phyloP scores from a whole-genome alignment of 192 early-diverging fungal species.

The Kappamyces sp. region DNA sequence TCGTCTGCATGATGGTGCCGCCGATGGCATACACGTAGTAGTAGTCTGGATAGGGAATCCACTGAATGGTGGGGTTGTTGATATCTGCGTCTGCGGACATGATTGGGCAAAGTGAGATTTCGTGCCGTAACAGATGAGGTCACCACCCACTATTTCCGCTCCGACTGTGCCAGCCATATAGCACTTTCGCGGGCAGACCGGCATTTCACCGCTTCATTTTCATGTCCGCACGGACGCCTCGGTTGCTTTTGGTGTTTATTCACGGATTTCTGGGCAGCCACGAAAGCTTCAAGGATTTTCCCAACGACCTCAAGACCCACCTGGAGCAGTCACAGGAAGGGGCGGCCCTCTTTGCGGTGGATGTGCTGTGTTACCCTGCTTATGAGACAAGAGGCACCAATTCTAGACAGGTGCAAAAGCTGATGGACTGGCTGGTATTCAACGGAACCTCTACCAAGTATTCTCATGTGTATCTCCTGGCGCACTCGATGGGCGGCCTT shows the following conservation, averaged over 20 bases:
- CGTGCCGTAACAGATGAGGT: too few relatives aligned
- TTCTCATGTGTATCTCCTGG: neutral
- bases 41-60: too few relatives aligned
- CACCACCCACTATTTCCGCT: too few relatives aligned
- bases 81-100: too few relatives aligned
- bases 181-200: too few relatives aligned
- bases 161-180: too few relatives aligned
- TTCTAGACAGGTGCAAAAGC: slow-evolving; percentile 16
- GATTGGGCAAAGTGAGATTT: too few relatives aligned
- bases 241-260: slow-evolving; percentile 7
- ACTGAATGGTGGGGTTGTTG: too few relatives aligned
- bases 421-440: slow-evolving; percentile 26
- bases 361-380: neutral
- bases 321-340: neutral
- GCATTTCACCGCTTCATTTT: too few relatives aligned
- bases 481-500: slow-evolving; percentile 47
- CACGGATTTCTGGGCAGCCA: slow-evolving; percentile 15
- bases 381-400: slow-evolving; percentile 22
- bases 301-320: slow-evolving; percentile 2
- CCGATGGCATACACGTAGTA: too few relatives aligned
- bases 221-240: too few relatives aligned
- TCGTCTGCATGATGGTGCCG: too few relatives aligned
- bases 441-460: slow-evolving; percentile 8
- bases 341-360: neutral
- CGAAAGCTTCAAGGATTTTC: slow-evolving; percentile 6